phyloP scores from a whole-genome alignment of 1,284 basidiomycete genomes.

The Mixia osmundae region DNA sequence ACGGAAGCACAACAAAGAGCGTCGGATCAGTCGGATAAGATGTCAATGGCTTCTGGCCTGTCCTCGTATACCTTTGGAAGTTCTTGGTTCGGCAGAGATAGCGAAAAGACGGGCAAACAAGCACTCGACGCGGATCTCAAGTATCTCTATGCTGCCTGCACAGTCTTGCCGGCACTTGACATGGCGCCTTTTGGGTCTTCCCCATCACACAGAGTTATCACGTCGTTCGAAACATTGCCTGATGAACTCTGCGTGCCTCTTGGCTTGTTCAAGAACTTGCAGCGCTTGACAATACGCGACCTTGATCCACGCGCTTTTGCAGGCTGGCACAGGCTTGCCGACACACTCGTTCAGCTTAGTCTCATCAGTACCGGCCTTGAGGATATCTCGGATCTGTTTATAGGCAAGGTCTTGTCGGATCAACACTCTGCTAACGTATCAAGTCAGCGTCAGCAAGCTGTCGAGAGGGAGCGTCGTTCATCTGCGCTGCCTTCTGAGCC shows the following conservation, averaged over 20 bases:
- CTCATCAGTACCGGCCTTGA: constrained; percentile 54
- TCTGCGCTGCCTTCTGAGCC: no score
- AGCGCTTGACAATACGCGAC: constrained; percentile 44
- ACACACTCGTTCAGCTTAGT: constrained; percentile 44
- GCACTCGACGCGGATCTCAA: constrained; percentile 44
- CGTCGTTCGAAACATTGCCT: constrained; percentile 40
- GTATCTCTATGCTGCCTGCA: constrained; percentile 66
- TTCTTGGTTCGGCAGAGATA: constrained; percentile 1
- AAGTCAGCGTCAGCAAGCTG: constrained; percentile 7
- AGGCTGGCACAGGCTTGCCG: constrained; percentile 58
- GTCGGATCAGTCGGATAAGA: constrained; percentile 41
- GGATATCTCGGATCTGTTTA: constrained; percentile 55
- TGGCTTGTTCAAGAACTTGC: constrained; percentile 57
- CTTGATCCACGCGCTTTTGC: constrained; percentile 60
- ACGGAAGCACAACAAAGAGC: constrained; percentile 5
- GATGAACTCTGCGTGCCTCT: constrained; percentile 52
- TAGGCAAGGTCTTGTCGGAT: constrained; percentile 51
- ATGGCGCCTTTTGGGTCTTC: constrained; percentile 14
- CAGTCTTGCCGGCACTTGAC: constrained; percentile 50
- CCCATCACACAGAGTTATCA: constrained; percentile 35
- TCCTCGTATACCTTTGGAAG: constrained; percentile 5
- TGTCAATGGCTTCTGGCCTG: constrained; percentile 31
- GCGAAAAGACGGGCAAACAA: constrained; percentile 1
- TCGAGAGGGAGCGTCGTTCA: no score
- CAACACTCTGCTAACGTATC: constrained; percentile 22